Evolutionary conservation across 176 grass and related monocot species (phyloP), one percentile per base, ranked within the genome.

Genomic region (Triticum dicoccoides): DNA sequence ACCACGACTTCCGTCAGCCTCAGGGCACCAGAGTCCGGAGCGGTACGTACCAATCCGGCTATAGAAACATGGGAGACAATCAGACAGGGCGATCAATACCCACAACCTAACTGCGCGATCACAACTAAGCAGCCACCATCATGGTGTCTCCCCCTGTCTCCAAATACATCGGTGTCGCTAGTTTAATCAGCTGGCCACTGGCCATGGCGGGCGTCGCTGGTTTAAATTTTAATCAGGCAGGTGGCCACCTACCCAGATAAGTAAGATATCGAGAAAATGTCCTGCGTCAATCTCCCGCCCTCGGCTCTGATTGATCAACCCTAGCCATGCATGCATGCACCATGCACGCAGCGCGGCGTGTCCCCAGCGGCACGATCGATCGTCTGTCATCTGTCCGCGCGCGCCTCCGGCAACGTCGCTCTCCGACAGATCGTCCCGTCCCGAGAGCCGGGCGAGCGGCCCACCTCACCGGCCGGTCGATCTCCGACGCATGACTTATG

Each of bases 381-480:
- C 8, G 6, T 58, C 8, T 3, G 6, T 56, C 2, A 30, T 18
- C 51, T 18, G 51, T 54, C 51, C 51, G 10, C 27, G 1, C 21
- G 63, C 41, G 52, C 1, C 13, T 75, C 80, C 89, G 81, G 84
- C 89, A 91, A 61, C 76, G 81, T 91, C 89, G 76, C 69, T 64
- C 85, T 91, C 85, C 69, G 73, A 64, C 69, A 32, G 56, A 76
- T 76, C 82, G 27, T 25, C 42, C 56, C 23, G 11, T 34, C 44
- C 29, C 37, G 68, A 62, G 45, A 65, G 21, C 70, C 42, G 42
- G 3, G 41, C 10, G 69, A 21, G 4, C 12, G 18, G 20, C 80
- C 63, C 64, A 8, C 29, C 80, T 13, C 80, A 33, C 80, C 18
- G 63, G 29, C 42, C 51, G 67, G 38, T 25, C 67, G 32, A 38